phyloP scores from a whole-genome alignment of 805 yeast species.

The Teunomyces stri region DNA sequence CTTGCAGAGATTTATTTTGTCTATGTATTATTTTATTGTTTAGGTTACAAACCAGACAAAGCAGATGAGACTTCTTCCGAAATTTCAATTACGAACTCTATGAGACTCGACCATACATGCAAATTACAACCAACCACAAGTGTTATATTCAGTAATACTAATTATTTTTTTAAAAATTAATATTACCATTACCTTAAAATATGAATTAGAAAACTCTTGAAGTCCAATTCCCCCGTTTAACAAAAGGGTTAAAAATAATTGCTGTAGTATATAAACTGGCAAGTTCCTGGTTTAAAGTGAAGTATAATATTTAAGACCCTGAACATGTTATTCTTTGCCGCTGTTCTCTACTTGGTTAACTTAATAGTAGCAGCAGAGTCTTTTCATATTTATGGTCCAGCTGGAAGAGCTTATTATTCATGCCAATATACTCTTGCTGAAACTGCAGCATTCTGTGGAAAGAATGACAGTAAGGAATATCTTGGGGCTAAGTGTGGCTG shows the following conservation, averaged over 20 bases:
- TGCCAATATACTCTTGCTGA: not conserved
- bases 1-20: not conserved
- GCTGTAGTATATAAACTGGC: too few relatives aligned
- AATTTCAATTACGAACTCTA: not conserved
- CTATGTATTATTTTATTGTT: not conserved
- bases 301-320: too few relatives aligned
- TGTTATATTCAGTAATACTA: not conserved
- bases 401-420: not conserved
- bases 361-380: not conserved
- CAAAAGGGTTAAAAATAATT: not conserved
- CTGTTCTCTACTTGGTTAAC: not conserved
- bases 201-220: not conserved
- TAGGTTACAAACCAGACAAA: not conserved
- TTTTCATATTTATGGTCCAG: not conserved
- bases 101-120: not conserved
- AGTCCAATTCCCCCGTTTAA: not conserved
- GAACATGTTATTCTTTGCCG: not conserved
- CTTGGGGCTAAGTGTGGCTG: slow-evolving; percentile 20
- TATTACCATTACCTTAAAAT: too few relatives aligned
- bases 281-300: too few relatives aligned
- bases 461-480: not conserved
- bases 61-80: not conserved
- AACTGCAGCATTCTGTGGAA: slow-evolving; percentile 9
- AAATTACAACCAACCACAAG: not conserved
- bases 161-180: not conserved